Percentiles rank a stretch among this genome's conserved stretches.
These are phyloP conservation scores for Ogataea glucozyma DNA, from an alignment of 805 yeast species.

Conservation along the genomic window DNA sequence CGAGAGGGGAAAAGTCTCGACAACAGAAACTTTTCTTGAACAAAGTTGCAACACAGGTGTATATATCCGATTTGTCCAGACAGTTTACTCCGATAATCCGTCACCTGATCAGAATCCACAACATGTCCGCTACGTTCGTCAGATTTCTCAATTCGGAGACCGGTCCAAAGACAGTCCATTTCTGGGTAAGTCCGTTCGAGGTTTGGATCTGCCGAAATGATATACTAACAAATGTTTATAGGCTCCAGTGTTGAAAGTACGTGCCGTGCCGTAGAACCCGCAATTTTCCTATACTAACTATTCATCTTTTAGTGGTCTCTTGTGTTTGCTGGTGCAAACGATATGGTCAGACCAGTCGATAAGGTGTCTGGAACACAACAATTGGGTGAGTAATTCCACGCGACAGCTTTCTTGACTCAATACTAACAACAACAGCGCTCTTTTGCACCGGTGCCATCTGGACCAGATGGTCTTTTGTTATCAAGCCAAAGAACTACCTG, in stretches of 20 bases:
- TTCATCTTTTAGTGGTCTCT: slow-evolving; percentile 68
- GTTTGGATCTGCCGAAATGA: background rate
- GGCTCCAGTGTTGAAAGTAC: slow-evolving; percentile 61
- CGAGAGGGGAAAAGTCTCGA: background rate
- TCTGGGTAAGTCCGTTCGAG: slow-evolving; percentile 65
- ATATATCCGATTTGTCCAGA: background rate
- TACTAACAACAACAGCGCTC: slow-evolving; percentile 49
- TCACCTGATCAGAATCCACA: no score
- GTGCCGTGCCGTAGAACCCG: slow-evolving; percentile 10
- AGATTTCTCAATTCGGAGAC: slow-evolving; percentile 82
- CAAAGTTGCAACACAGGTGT: no score
- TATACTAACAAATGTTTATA: slow-evolving; percentile 23
- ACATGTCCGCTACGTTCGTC: slow-evolving; percentile 56
- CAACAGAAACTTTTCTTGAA: no score
- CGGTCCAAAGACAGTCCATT: slow-evolving; percentile 96
- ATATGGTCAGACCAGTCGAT: slow-evolving; percentile 87
- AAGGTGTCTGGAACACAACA: slow-evolving; percentile 88
- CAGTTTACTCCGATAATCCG: no score
- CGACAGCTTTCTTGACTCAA: background rate
- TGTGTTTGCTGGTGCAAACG: slow-evolving; percentile 89
- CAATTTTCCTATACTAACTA: slow-evolving; percentile 4
- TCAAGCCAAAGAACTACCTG: slow-evolving; percentile 80
- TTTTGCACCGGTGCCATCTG: slow-evolving; percentile 92
- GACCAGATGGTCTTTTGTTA: slow-evolving; percentile 98
- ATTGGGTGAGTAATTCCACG: slow-evolving; percentile 33